Conservation (phyloP, 176 grass and related monocot species). For the Rhynchospora tenuis region DNA sequence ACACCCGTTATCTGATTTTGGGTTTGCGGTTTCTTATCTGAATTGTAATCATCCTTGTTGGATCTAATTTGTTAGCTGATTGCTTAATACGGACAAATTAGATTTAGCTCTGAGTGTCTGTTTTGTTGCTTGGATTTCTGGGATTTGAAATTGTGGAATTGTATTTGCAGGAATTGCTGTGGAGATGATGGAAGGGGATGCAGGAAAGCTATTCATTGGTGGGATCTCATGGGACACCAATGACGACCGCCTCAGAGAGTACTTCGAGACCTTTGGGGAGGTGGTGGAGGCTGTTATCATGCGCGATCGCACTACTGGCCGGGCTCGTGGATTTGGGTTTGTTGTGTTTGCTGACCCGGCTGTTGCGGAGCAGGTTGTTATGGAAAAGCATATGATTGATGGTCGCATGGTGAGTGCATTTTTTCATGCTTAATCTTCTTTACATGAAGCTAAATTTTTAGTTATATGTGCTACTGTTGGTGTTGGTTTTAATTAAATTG, state of each 20-base stretch:
- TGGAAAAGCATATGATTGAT: conserved; percentile 90
- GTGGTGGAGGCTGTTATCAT: conserved; percentile 90
- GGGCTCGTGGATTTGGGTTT: conserved; percentile 80
- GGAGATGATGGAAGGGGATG: conserved; percentile 58
- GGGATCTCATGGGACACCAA: conserved; percentile 99
- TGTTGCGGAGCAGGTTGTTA: conserved; percentile 55
- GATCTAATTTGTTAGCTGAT: background rate
- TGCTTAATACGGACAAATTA: background rate
- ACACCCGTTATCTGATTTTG: conserved; percentile 11
- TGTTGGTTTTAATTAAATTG: background rate
- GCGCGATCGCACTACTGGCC: conserved; percentile 66
- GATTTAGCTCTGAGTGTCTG: background rate
- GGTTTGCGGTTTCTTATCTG: conserved; percentile 38
- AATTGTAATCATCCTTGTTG: conserved; percentile 17
- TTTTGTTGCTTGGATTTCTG: conserved; percentile 6
- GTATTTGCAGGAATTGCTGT: conserved; percentile 10
- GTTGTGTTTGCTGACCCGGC: conserved; percentile 69
- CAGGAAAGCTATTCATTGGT: conserved; percentile 81
- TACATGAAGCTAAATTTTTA: background rate
- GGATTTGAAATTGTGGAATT: conserved; percentile 18
- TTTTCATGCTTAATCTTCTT: background rate
- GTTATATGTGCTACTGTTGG: background rate
- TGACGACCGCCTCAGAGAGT: conserved; percentile 72
- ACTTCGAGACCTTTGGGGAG: conserved; percentile 78
- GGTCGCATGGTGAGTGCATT: conserved; percentile 67